Conservation (phyloP, 2,329 filamentous ascomycete species). For the Gremmenia infestans region DNA sequence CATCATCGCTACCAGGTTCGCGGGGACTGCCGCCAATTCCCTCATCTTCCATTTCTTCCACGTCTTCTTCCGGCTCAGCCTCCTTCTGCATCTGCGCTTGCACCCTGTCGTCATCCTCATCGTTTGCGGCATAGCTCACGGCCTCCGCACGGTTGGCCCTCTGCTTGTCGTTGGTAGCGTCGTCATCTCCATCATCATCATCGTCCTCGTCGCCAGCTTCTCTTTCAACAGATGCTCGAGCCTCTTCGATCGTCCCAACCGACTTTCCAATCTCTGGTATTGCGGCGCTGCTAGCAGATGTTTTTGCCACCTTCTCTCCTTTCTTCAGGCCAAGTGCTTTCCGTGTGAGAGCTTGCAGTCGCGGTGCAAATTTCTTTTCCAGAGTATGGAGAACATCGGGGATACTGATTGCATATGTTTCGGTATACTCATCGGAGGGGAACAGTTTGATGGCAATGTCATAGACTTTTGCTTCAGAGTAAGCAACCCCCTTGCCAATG, state of each 20-base stretch:
- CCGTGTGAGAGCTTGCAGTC: slow-evolving; percentile 64
- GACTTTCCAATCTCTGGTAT: slow-evolving; percentile 71
- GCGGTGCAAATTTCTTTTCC: slow-evolving; percentile 73
- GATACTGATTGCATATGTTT: slow-evolving; percentile 78
- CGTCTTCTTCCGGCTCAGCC: slow-evolving; percentile 49
- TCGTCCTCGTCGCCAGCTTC: slow-evolving; percentile 55
- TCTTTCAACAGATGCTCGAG: slow-evolving; percentile 44
- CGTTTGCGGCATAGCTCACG: slow-evolving; percentile 85
- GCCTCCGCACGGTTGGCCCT: slow-evolving; percentile 73
- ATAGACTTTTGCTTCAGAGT: slow-evolving; percentile 75
- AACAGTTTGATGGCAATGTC: slow-evolving; percentile 80
- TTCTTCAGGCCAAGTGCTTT: slow-evolving; percentile 83
- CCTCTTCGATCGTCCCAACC: slow-evolving; percentile 50
- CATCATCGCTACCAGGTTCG: slow-evolving; percentile 30
- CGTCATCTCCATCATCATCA: slow-evolving; percentile 56
- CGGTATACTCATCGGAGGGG: slow-evolving; percentile 73
- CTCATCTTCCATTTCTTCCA: slow-evolving; percentile 44
- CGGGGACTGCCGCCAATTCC: slow-evolving; percentile 46
- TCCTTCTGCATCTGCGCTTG: slow-evolving; percentile 58
- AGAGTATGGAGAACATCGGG: slow-evolving; percentile 74
- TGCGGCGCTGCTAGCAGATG: slow-evolving; percentile 56
- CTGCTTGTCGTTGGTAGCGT: slow-evolving; percentile 70
- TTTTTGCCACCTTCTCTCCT: slow-evolving; percentile 46
- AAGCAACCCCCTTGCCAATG: slow-evolving; percentile 64
- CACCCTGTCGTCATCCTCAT: slow-evolving; percentile 82